Evolutionary conservation across 495 filamentous ascomycete genomes (phyloP).

Genomic region (Cladorrhinum samala): DNA sequence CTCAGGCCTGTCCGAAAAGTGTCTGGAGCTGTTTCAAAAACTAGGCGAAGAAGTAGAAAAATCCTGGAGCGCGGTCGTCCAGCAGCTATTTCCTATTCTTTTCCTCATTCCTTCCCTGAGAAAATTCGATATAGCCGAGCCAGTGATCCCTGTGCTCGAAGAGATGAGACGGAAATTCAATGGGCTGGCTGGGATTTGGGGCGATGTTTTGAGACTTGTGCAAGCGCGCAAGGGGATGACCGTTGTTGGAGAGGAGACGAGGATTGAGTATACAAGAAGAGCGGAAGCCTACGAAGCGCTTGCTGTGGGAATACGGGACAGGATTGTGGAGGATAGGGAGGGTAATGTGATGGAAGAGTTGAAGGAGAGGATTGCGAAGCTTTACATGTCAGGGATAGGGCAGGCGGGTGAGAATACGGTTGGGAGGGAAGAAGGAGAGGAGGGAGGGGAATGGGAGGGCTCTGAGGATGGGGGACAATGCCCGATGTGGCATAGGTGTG

Average conservation of each 20-base stretch:
- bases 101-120: not conserved
- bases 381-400: not conserved
- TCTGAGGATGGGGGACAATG: not conserved
- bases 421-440: not conserved
- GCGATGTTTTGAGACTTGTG: not conserved
- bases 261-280: not conserved
- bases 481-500: not conserved
- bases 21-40: not conserved
- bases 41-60: conserved; percentile 4
- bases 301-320: no score
- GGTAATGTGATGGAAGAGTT: not conserved
- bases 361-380: not conserved
- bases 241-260: not conserved
- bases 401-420: not conserved
- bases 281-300: not conserved
- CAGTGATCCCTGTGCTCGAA: not conserved
- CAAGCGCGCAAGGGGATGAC: not conserved
- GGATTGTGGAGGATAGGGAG: no score
- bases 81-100: not conserved
- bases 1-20: not conserved
- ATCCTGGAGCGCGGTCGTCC: not conserved
- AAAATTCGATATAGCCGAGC: not conserved
- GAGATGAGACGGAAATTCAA: conserved; percentile 1
- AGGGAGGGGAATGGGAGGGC: not conserved
- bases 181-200: not conserved